phyloP scores from a whole-genome alignment of 2,329 filamentous ascomycete species.

The Clarireedia sp. region DNA sequence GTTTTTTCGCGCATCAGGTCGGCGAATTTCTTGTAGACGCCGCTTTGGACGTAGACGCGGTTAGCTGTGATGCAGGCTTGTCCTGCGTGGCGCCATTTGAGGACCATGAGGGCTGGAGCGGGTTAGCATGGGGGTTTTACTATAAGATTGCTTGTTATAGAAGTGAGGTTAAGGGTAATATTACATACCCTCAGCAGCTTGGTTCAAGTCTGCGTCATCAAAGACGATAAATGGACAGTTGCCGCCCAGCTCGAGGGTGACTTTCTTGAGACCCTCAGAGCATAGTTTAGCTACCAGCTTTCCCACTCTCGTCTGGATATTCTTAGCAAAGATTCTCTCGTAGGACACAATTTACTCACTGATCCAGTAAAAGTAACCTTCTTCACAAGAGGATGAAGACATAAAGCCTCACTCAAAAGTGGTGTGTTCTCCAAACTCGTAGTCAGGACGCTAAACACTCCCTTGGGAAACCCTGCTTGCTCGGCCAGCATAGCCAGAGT shows the following conservation, averaged over 20 bases:
- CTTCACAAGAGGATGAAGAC: conserved; percentile 49
- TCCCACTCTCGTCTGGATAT: conserved; percentile 43
- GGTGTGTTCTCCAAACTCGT: conserved; percentile 49
- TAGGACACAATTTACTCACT: conserved; percentile 14
- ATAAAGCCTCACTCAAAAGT: conserved; percentile 45
- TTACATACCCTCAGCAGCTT: conserved; percentile 39
- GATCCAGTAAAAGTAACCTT: conserved; percentile 56
- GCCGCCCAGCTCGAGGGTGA: conserved; percentile 56
- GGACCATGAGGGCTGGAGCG: conserved; percentile 32
- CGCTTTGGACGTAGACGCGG: conserved; percentile 55
- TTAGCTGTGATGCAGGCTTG: conserved; percentile 61
- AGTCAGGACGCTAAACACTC: conserved; percentile 53
- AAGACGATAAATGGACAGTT: conserved; percentile 60
- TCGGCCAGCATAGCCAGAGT: conserved; percentile 46
- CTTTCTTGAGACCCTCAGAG: conserved; percentile 53
- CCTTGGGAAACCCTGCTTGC: conserved; percentile 48
- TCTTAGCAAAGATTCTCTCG: not conserved
- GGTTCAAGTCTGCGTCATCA: conserved; percentile 54
- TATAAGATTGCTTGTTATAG: not conserved
- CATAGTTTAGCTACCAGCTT: conserved; percentile 55
- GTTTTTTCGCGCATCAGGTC: conserved; percentile 45
- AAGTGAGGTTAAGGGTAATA: too few species aligned
- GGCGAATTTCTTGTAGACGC: conserved; percentile 54
- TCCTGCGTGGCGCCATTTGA: conserved; percentile 53
- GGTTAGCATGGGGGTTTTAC: not conserved